Base-by-base conservation (phyloP, 116 monocot species). In the Zostera marina region DNA sequence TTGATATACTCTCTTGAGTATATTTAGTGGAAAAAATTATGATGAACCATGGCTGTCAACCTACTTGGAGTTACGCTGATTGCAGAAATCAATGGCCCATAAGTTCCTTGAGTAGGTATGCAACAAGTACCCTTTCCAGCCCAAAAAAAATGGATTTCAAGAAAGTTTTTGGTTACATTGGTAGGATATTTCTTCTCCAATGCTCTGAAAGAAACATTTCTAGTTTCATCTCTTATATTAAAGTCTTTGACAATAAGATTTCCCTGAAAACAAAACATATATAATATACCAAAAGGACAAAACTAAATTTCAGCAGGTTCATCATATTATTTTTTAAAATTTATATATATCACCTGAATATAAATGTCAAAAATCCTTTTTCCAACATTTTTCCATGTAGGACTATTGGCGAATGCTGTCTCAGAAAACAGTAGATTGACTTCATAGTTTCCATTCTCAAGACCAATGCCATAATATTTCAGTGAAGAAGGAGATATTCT, bases 391-490 rank as follows among this genome's bases (percentile, higher is more conserved):
- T 64, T 45, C 77, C 74, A 80, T 10, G 72, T 75, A 25, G 56
- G 60, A 24, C 70, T 15, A 57, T 72, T 52, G 9, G 45, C 47
- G 21, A 53, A 49, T 9, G 22, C 16, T 39, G 48, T 69, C 62
- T 85, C 85, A 32, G 80, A 58, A 72, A 85, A 85, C 47, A 77
- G 74, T 7, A 85, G 66, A 16, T 26, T 74, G 59, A 85, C 15
- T 1, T 69, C 72, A 53, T 85, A 85, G 54, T 80, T 80, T 47
- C 85, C 85, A 73, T 80, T 80, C 69, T 85, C 51, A 70, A 85
- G 85, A 4, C 85, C 85, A 58, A 85, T 17, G 22, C 85, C 85
- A 65, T 80, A 85, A 66, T 85, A 85, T 70, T 80, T 72, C 43
- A 85, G 55, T 61, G 85, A 85, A 47, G 85, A 85, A 25, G 85